These are phyloP conservation scores for Syzygium malaccense DNA, from an alignment of 441 rosid species.

Conservation along the genomic window DNA sequence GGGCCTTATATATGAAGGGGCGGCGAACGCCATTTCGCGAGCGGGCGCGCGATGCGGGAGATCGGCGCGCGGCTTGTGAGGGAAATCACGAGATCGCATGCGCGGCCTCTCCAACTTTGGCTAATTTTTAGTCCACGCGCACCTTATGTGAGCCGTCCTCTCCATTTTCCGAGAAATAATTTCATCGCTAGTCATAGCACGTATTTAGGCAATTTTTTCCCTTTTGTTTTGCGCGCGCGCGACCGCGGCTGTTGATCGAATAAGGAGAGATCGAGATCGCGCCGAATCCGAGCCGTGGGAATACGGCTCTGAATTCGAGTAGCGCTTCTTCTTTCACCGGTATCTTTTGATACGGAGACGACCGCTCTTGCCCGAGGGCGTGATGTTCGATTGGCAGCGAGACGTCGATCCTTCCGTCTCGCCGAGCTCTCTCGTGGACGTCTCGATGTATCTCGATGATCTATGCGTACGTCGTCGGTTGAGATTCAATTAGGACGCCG, in stretches of 20 bases:
- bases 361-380: not conserved
- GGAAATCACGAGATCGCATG: not conserved
- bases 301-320: rapidly evolving
- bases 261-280: not conserved
- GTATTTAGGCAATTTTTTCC: not conserved
- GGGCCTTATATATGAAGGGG: not conserved
- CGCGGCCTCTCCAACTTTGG: not conserved
- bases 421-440: rapidly evolving
- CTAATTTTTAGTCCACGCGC: not conserved
- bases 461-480: rapidly evolving
- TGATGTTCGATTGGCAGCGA: rapidly evolving
- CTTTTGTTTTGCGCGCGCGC: rapidly evolving
- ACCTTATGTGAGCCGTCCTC: not conserved
- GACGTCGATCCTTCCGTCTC: not conserved
- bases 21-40: not conserved
- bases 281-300: rapidly evolving
- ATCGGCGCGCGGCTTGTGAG: not conserved
- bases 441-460: not conserved
- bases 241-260: not conserved
- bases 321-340: not conserved
- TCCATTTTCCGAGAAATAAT: no score
- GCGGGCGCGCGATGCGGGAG: not conserved
- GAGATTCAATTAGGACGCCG: rapidly evolving
- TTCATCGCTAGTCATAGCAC: rapidly evolving
- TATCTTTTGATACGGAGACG: not conserved